Conservation (phyloP, 2,329 filamentous ascomycete genomes). For the Claviceps pazoutovae region DNA sequence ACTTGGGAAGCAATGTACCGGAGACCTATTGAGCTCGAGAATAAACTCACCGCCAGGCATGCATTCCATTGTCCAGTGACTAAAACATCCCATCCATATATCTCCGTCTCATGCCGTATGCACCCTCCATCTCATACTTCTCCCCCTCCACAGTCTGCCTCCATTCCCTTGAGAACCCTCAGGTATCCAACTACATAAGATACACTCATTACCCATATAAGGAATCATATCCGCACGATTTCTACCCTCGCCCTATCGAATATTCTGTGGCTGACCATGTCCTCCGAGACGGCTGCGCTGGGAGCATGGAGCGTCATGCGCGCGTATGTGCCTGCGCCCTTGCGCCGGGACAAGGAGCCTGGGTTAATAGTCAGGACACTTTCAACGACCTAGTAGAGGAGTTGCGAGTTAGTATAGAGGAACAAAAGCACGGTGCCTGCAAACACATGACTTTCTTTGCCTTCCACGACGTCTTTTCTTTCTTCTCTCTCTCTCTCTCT, state of each 20-base stretch:
- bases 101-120: too few species aligned
- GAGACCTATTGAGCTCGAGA: too few species aligned
- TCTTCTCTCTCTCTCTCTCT: not conserved
- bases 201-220: too few species aligned
- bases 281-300: conserved; percentile 42
- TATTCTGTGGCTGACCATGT: conserved; percentile 56
- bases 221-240: conserved; percentile 53
- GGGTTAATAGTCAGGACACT: conserved; percentile 86
- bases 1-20: not conserved
- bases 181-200: too few species aligned
- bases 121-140: not conserved
- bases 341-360: conserved; percentile 71
- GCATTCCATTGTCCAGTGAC: too few species aligned
- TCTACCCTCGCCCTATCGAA: conserved; percentile 79
- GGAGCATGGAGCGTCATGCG: conserved; percentile 62
- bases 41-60: too few species aligned
- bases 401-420: conserved; percentile 5
- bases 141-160: not conserved
- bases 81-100: too few species aligned
- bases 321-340: conserved; percentile 73
- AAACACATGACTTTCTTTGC: not conserved
- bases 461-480: not conserved
- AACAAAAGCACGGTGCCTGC: not conserved
- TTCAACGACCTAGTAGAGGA: conserved; percentile 58
- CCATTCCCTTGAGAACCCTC: not conserved